Evolutionary conservation across 1,284 basidiomycete genomes (phyloP), one percentile per base, ranked within the genome.

Genomic region (Trametes pubescens): DNA sequence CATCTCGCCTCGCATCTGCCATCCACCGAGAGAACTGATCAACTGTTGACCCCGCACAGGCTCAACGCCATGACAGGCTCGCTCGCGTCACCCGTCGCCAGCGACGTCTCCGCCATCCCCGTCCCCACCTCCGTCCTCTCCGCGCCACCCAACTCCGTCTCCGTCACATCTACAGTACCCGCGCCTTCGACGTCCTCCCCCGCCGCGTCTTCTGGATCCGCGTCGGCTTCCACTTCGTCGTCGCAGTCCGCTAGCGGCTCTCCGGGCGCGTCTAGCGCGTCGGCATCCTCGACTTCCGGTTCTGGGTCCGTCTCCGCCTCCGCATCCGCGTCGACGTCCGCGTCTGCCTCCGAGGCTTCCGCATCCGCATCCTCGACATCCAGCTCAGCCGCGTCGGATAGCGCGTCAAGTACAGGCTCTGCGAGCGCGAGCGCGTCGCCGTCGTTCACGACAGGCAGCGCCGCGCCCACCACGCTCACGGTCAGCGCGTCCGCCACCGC

Each of bases 51-150:
- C 21, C 2, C 40, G 16, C 22, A 48, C 22, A 90, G 86, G 10
- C 78, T 91, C 32, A 73, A 78, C 43, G 78, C 79, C 43, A 89
- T 91, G 88, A 78, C 78, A 10, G 89, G 89, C 52, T 85, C 84
- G 29, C 82, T 86, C 70, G 67, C 77, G 13, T 76, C 79, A 6
- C 82, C 85, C 22, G 73, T 86, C 34, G 70, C 84, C 1, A 77
- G 83, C 55, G 81, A 83, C 44, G 85, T 82, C 58, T 78, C 83
- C 4, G 65, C 78, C 49, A 79, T 84, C 48, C 72, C 85, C 51
- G 77, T 86, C 1, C 81, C 87, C 1, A 70, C 82, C 22, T 75
- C 78, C 4, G 64, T 72, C 24, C 69, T 73, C 24, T 69, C 67
- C 8, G 65, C 68, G 13, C 46, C 72, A 18, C 26, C 70, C 10